These are phyloP conservation scores for Starmerella gropengiesseri DNA, from an alignment of 805 yeast genomes.

Conservation along the genomic window DNA sequence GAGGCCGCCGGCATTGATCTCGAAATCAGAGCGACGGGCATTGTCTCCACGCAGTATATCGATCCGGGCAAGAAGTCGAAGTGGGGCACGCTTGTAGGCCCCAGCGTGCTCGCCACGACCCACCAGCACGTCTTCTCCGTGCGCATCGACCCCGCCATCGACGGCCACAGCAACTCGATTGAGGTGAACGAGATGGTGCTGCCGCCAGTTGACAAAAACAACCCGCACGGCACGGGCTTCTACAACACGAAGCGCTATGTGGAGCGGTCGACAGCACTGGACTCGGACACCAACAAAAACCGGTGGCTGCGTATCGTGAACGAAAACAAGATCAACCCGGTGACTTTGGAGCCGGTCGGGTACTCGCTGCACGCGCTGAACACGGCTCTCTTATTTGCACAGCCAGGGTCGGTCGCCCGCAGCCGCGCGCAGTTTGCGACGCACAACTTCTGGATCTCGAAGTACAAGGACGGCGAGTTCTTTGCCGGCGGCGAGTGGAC, in stretches of 20 bases:
- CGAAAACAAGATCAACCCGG: slow-evolving; percentile 57
- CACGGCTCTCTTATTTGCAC: slow-evolving; percentile 61
- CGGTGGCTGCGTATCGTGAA: slow-evolving; percentile 65
- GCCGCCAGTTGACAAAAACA: slow-evolving; percentile 43
- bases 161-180: slow-evolving; percentile 67
- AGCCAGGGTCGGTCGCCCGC: slow-evolving; percentile 48
- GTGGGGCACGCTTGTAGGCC: slow-evolving; percentile 63
- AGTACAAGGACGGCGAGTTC: slow-evolving; percentile 57
- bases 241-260: slow-evolving; percentile 49
- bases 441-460: slow-evolving; percentile 71
- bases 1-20: slow-evolving; percentile 68
- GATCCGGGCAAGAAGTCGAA: slow-evolving; percentile 59
- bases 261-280: slow-evolving; percentile 59
- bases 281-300: slow-evolving; percentile 64
- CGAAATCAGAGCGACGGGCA: slow-evolving; percentile 77
- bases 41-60: slow-evolving; percentile 72
- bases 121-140: slow-evolving; percentile 73
- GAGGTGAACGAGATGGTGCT: slow-evolving; percentile 58
- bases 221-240: slow-evolving; percentile 63
- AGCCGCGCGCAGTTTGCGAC: slow-evolving; percentile 67
- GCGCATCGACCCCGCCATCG: slow-evolving; percentile 72
- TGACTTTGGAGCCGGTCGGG: slow-evolving; percentile 61
- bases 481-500: slow-evolving; percentile 80
- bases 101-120: slow-evolving; percentile 69
- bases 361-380: slow-evolving; percentile 67